phyloP scores from a whole-genome alignment of 805 yeast species.

The Candida germanica region DNA sequence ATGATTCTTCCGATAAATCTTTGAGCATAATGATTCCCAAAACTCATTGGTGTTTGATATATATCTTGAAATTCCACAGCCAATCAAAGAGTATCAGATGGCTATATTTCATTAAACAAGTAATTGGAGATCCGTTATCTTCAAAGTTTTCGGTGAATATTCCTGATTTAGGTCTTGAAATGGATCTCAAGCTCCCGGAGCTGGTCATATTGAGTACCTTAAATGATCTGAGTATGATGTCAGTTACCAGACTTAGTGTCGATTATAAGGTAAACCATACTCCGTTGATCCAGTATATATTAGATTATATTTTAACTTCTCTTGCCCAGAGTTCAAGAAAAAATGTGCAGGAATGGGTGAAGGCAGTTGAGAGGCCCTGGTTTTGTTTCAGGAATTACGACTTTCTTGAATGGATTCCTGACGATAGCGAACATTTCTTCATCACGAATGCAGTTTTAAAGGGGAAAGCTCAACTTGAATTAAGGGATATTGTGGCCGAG shows the following conservation, averaged over 20 bases:
- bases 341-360: slow-evolving; percentile 14
- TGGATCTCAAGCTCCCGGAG: slow-evolving; percentile 49
- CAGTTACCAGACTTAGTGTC: not conserved
- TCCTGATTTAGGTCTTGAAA: slow-evolving; percentile 43
- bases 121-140: slow-evolving; percentile 36
- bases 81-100: slow-evolving; percentile 56
- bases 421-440: slow-evolving; percentile 26
- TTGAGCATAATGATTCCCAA: slow-evolving; percentile 43
- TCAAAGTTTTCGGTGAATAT: slow-evolving; percentile 34
- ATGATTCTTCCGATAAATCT: slow-evolving; percentile 68
- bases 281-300: slow-evolving; percentile 35
- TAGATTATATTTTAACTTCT: slow-evolving; percentile 32
- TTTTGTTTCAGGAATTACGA: slow-evolving; percentile 66
- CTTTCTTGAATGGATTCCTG: slow-evolving; percentile 53
- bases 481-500: slow-evolving; percentile 39
- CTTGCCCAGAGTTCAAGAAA: slow-evolving; percentile 15
- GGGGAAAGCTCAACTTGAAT: slow-evolving; percentile 52
- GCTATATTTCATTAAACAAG: slow-evolving; percentile 54
- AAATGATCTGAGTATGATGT: not conserved
- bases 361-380: slow-evolving; percentile 38
- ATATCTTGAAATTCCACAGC: slow-evolving; percentile 55
- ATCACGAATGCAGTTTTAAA: slow-evolving; percentile 30
- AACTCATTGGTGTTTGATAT: slow-evolving; percentile 26
- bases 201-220: slow-evolving; percentile 17
- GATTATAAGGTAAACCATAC: slow-evolving; percentile 26